Evolutionary conservation across 164 flowering plant genomes (phyloP).

Genomic region (Vitis amurensis): DNA sequence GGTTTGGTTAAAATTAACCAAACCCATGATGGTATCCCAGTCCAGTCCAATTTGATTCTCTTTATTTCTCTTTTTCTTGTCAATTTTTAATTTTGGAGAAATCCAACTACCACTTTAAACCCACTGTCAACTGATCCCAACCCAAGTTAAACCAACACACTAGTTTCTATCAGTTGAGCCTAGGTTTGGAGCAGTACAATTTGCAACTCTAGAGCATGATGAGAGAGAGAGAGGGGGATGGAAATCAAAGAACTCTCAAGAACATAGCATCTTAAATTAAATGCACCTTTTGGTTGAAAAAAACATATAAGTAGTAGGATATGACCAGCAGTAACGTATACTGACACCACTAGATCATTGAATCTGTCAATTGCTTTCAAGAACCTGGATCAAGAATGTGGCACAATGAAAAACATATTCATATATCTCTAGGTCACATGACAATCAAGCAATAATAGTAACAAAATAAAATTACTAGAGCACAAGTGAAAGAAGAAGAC

Average conservation of each 20-base stretch:
- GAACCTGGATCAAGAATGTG: slow-evolving; percentile 57
- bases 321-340: slow-evolving; percentile 97
- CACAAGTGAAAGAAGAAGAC: neutral
- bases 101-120: no score
- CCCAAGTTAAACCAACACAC: no score
- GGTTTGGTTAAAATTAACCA: no score
- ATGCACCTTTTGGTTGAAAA: neutral
- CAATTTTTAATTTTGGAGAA: no score
- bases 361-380: slow-evolving; percentile 87
- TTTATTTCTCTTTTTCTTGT: no score
- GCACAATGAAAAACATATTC: neutral
- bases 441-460: neutral
- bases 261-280: neutral
- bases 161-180: no score
- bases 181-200: no score
- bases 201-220: no score
- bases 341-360: slow-evolving; percentile 88
- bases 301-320: slow-evolving; percentile 49
- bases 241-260: neutral
- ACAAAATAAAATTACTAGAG: slow-evolving; percentile 4
- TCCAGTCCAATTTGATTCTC: no score
- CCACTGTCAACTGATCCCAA: no score
- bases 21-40: no score
- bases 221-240: no score
- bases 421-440: neutral